Base-by-base conservation (phyloP, 306 rosid genomes). In the Cicer pinnatifidum region DNA sequence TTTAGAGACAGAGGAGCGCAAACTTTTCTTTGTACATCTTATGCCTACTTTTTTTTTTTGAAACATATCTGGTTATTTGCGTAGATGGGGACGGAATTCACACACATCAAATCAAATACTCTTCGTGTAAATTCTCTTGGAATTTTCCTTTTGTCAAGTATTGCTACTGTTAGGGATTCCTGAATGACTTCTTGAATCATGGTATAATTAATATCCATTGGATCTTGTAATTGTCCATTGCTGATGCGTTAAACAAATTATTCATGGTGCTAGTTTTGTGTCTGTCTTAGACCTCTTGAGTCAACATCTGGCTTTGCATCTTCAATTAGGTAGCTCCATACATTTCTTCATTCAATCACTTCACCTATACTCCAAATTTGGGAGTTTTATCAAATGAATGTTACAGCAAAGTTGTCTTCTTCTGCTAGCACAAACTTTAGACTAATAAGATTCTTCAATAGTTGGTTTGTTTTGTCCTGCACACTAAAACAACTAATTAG, bases 391-490 rank as follows among this genome's bases (percentile, higher is more conserved):
- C 62, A 56, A 20, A 56, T 20, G 38, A 38, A 4, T 28, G 3
- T 56, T 56, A 6, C 39, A 56, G 1, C n/a, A 56, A 20, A 56
- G 8, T 20, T 9, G 20, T 37, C 38, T 56, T 20, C 13, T 4
- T 10, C 38, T 19, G 11, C 4, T 1, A 6, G 54, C 20, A 20
- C 13, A 23, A 56, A 56, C 13, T 56, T 56, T 56, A 9, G 60
- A 53, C 13, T 56, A 10, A 20, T 20, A 56, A 56, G 39, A 56
- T 20, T 56, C 62, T 56, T 57, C 40, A 56, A 56, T 23, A 9
- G 62, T 56, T 56, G 8, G n/a, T 56, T 56, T 56, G 39, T 20
- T 56, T 56, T 56, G 39, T 20, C 7, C 62, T 54, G 60, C 60
- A 20, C 62, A 3, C 6, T 57, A 3, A 50, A 50, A 7, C 56